Evolutionary conservation across 2,329 filamentous ascomycete species (phyloP).

Genomic region (Penicillium sp.): DNA sequence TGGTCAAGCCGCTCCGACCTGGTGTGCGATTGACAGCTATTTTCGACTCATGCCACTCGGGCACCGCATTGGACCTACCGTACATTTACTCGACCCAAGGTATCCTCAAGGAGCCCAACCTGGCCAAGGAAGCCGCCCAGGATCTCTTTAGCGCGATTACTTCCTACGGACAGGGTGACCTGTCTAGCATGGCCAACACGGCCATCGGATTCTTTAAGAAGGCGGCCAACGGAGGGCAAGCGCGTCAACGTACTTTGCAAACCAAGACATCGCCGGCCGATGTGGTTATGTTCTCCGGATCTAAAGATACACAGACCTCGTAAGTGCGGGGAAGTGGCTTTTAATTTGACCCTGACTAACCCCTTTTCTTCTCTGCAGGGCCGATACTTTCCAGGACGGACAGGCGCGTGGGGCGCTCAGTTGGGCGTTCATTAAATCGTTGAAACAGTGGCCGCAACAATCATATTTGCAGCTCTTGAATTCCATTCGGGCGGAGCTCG

Average conservation of each 20-base stretch:
- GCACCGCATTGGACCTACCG: conserved; percentile 66
- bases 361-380: conserved; percentile 52
- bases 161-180: conserved; percentile 78
- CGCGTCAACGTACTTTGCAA: conserved; percentile 74
- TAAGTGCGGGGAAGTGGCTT: conserved; percentile 19
- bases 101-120: conserved; percentile 66
- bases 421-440: conserved; percentile 87
- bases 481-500: conserved; percentile 84
- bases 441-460: conserved; percentile 89
- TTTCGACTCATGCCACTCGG: conserved; percentile 68
- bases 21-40: conserved; percentile 78
- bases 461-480: conserved; percentile 94
- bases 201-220: conserved; percentile 88
- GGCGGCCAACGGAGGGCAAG: conserved; percentile 74
- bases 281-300: conserved; percentile 96
- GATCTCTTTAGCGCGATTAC: conserved; percentile 65
- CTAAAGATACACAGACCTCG: conserved; percentile 86
- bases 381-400: conserved; percentile 84
- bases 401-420: conserved; percentile 96
- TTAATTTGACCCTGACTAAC: background rate
- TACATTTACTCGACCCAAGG: conserved; percentile 68
- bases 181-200: conserved; percentile 75
- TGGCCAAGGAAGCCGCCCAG: conserved; percentile 66
- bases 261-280: conserved; percentile 95
- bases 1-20: conserved; percentile 75